Conservation (phyloP, 2,329 filamentous ascomycete species). For the Beauveria rudraprayagi region DNA sequence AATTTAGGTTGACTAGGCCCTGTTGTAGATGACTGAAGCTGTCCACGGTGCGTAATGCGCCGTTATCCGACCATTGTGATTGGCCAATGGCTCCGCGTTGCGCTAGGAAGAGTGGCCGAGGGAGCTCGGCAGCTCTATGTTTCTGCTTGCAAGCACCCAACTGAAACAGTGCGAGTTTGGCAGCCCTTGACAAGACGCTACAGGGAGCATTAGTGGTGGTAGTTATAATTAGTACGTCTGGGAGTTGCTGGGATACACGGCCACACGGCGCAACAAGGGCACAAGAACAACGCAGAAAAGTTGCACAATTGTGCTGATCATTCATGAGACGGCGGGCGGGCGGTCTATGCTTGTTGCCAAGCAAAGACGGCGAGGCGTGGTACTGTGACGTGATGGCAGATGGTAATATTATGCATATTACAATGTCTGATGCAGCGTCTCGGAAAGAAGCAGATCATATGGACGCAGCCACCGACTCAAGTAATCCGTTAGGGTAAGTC, state of each 20-base stretch:
- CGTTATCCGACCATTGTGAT: conserved; percentile 10
- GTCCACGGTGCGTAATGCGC: conserved; percentile 1
- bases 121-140: no score
- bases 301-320: neutral
- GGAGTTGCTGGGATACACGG: neutral
- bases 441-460: conserved; percentile 1
- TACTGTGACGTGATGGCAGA: conserved; percentile 3
- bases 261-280: neutral
- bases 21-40: neutral
- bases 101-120: neutral
- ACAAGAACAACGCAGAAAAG: neutral
- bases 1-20: neutral
- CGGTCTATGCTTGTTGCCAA: neutral
- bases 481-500: neutral
- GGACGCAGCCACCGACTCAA: neutral
- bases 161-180: conserved; percentile 3
- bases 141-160: neutral
- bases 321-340: neutral
- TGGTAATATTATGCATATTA: neutral
- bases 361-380: neutral
- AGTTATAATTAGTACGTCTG: neutral
- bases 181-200: neutral
- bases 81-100: conserved; percentile 7
- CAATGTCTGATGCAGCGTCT: conserved; percentile 1
- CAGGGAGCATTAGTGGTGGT: neutral